Evolutionary conservation across 2,329 filamentous ascomycete genomes (phyloP), one percentile per base, ranked within the genome.

Genomic region (Polychaeton citri): DNA sequence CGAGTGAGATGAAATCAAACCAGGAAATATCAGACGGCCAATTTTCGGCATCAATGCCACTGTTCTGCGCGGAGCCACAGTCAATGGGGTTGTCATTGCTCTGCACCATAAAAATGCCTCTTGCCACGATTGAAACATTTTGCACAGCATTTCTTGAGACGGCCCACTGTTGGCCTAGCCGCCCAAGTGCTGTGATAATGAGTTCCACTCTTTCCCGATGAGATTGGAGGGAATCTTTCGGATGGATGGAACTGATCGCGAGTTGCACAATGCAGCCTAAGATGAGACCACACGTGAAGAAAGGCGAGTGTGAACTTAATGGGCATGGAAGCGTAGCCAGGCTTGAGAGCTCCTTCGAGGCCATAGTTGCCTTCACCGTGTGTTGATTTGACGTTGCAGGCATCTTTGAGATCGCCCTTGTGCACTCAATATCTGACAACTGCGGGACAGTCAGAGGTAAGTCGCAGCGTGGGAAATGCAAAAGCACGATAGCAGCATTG

Each of bases 221-320:
- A 78, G 79, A 45, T 80, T 67, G 48, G 74, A 74, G 42, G 76
- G 76, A 50, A 77, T 76, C 46, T 75, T 70, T 41, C 45, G 60
- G 10, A 55, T 61, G 38, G 53, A 64, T 48, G 66, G 72, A 75
- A 74, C 84, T 93, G 43, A 81, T 82, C 37, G 79, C 83, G 17
- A 92, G 68, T 50, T 90, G 82, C 3, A 88, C 80, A 47, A 87
- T 81, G 5, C 82, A 83, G 13, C 79, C 81, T 36, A 88, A 65
- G 2, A 82, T 82, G 34, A 90, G 65, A 26, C 81, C 78, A 52
- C 83, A 90, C 21, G 79, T 82, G 61, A 90, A 86, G 59, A 88
- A 87, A 39, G 85, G 83, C 0, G 76, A 86, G 59, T 93, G 84
- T 20, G 74, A 74, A 4, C 79, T 68, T 2, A 88, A 63, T 0